Evolutionary conservation across 1,284 basidiomycete genomes (phyloP).

Genomic region (Pseudozyma pruni): DNA sequence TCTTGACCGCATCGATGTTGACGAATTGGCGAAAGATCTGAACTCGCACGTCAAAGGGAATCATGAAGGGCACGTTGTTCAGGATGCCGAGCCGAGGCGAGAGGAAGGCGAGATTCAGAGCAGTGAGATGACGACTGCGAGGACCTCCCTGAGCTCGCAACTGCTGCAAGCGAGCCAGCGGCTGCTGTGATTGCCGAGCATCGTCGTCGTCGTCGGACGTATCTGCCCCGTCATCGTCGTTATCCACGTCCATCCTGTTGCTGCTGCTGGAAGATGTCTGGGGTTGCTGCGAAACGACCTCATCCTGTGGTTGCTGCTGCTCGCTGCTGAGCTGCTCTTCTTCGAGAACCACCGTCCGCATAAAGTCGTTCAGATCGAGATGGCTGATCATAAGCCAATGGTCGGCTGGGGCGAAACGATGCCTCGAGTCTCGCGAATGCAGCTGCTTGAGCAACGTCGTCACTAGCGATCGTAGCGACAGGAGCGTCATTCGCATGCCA

Average conservation of each 20-base stretch:
- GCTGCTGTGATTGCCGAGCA: constrained; percentile 9
- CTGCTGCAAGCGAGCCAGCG: constrained; percentile 27
- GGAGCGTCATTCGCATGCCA: constrained; percentile 49
- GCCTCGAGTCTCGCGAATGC: constrained; percentile 57
- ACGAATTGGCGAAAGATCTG: constrained; percentile 76
- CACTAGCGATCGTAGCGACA: constrained; percentile 49
- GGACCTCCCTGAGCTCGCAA: constrained; percentile 22
- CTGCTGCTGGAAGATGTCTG: not conserved
- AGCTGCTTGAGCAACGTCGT: constrained; percentile 64
- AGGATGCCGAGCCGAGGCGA: constrained; percentile 89
- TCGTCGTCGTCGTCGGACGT: constrained; percentile 20
- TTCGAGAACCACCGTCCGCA: constrained; percentile 80
- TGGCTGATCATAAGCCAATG: constrained; percentile 84
- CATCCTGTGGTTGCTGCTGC: constrained; percentile 19
- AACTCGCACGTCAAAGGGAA: constrained; percentile 90
- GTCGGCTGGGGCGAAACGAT: constrained; percentile 68
- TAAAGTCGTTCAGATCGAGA: constrained; percentile 84
- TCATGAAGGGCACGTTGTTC: constrained; percentile 95
- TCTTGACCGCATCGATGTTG: constrained; percentile 45
- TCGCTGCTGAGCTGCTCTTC: constrained; percentile 57
- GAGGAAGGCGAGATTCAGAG: constrained; percentile 78
- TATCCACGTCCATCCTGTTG: constrained; percentile 11
- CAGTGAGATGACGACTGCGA: constrained; percentile 57
- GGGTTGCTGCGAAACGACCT: not conserved
- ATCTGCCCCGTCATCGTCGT: constrained; percentile 11